Evolutionary conservation across 208 protist genomes (phyloP), one percentile per base, ranked within the genome.

Genomic region (Tritrichomonas musculus): DNA sequence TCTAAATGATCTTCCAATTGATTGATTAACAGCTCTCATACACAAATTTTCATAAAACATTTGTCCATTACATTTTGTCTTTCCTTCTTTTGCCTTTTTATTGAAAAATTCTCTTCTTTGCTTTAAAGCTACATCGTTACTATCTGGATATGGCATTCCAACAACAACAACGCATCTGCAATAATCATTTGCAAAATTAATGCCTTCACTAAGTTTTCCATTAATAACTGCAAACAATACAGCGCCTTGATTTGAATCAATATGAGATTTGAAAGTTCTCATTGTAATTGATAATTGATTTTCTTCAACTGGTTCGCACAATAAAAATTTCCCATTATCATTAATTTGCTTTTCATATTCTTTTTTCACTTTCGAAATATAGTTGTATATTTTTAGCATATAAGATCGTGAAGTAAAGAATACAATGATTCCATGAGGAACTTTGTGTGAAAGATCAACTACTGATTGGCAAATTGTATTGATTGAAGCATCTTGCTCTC

Each of bases 181-280:
- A 57, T 88, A 88, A 88, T 88, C 47, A 57, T 88, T 57, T 11
- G 77, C 77, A 57, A 88, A 88, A 36, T 88, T 88, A 50, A 88
- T 88, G 33, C 77, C 77, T 88, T 88, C 77, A 39, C 77, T 88
- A 8, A 88, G 47, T 88, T 88, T 88, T 39, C 77, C 77, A 57
- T 88, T 88, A 13, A 88, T 88, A 2, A 88, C 77, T 39, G 77
- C 77, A 60, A 88, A 88, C 3, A 88, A 49, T 47, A 88, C n/a
- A 57, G 77, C 39, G 22, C 44, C 77, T 57, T 20, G 33, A n/a
- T 53, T 2, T 22, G 53, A 57, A 39, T 88, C 47, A 11, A 88
- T 88, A 36, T 88, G 44, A 0, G 41, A 53, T 47, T 88, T 88
- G n/a, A 57, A 88, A 17, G 41, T 36, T 60, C n/a, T 47, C 77